phyloP scores from a whole-genome alignment of 768 basidiomycete species.

The Podaxis sp. region DNA sequence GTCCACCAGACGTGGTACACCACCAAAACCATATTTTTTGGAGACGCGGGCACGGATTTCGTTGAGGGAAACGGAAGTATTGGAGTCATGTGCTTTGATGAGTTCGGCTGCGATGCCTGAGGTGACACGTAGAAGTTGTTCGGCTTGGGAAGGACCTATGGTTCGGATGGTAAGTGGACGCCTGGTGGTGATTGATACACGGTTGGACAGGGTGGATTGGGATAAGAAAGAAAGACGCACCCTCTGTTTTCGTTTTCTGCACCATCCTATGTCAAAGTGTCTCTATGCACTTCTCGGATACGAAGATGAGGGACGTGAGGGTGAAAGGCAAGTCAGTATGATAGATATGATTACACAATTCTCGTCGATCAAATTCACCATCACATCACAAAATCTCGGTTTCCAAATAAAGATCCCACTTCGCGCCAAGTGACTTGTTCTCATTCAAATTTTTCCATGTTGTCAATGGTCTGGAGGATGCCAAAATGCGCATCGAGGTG shows the following conservation, averaged over 20 bases:
- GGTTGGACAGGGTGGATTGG: too few species aligned
- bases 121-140: conserved; percentile 85
- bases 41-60: conserved; percentile 83
- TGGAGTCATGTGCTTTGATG: conserved; percentile 82
- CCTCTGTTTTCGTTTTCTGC: conserved; percentile 22
- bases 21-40: conserved; percentile 85
- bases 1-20: conserved; percentile 91
- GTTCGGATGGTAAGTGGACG: background rate
- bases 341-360: background rate
- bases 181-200: background rate
- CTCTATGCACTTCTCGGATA: background rate
- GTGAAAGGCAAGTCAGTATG: background rate
- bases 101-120: conserved; percentile 94
- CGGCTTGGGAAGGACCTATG: conserved; percentile 82
- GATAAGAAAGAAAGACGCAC: conserved; percentile 6
- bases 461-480: too few species aligned
- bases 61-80: conserved; percentile 81
- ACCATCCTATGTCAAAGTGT: conserved; percentile 17
- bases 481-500: too few species aligned
- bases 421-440: too few species aligned
- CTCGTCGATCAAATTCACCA: background rate
- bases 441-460: too few species aligned
- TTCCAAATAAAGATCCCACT: conserved; percentile 10
- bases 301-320: background rate
- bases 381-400: background rate